phyloP scores from a whole-genome alignment of 371 early-diverging fungal species.

The Syncephalastrum contaminatum region DNA sequence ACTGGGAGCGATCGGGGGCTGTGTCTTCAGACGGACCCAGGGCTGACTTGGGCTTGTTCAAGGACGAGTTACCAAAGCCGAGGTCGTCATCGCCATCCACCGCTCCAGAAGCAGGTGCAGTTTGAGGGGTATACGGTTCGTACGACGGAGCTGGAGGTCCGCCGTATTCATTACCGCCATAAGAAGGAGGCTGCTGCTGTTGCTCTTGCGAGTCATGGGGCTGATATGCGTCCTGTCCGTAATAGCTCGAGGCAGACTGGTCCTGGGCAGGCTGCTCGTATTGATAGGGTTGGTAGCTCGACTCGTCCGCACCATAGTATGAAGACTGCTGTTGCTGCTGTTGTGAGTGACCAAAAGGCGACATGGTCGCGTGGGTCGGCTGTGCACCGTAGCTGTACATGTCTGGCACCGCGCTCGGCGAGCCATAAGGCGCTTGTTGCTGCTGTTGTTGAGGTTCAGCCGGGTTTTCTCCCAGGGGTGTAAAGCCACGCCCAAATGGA shows the following conservation, averaged over 20 bases:
- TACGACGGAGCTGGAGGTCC: too few species aligned
- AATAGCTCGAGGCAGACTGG: conserved; percentile 1
- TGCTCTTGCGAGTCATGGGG: conserved; percentile 1
- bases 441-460: conserved; percentile 3
- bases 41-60: conserved; percentile 21
- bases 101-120: background rate
- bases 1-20: conserved; percentile 9
- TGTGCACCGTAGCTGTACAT: conserved; percentile 21
- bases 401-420: conserved; percentile 18
- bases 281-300: background rate
- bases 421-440: conserved; percentile 9
- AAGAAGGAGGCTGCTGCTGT: conserved; percentile 10
- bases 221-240: conserved; percentile 12
- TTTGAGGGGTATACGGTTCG: background rate
- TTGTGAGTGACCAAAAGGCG: conserved; percentile 24
- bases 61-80: conserved; percentile 54
- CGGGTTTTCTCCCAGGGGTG: conserved; percentile 10
- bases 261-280: conserved; percentile 1
- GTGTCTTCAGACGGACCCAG: conserved; percentile 5
- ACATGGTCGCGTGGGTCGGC: conserved; percentile 25
- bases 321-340: background rate
- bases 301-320: background rate
- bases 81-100: conserved; percentile 50
- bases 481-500: conserved; percentile 13
- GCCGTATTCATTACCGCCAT: background rate